phyloP scores from a whole-genome alignment of 2,329 filamentous ascomycete genomes.

The Fusarium praegraminearum region DNA sequence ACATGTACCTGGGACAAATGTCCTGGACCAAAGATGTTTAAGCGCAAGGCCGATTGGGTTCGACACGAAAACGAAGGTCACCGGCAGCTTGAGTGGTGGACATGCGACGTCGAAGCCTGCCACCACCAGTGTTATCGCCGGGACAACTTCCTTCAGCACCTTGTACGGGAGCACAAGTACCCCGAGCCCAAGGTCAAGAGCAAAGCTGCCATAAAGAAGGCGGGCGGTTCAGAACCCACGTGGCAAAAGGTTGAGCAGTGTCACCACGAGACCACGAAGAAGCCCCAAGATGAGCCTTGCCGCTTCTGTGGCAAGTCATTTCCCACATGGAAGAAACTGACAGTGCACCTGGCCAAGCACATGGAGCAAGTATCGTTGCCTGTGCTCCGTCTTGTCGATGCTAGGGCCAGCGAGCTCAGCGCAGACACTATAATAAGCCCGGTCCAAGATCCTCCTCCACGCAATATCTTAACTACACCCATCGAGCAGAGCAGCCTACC shows the following conservation, averaged over 20 bases:
- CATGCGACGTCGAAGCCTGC: constrained; percentile 84
- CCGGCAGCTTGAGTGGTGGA: constrained; percentile 91
- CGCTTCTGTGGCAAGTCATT: constrained; percentile 87
- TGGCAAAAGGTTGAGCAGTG: constrained; percentile 85
- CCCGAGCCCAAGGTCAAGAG: constrained; percentile 83
- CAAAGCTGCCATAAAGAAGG: constrained; percentile 74
- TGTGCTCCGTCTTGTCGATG: constrained; percentile 71
- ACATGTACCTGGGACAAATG: constrained; percentile 91
- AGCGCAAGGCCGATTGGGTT: constrained; percentile 96
- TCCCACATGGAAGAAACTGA: constrained; percentile 90
- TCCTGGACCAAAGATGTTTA: constrained; percentile 89
- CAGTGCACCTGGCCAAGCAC: constrained; percentile 92
- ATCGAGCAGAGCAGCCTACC: constrained; percentile 40
- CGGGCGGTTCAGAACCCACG: constrained; percentile 70
- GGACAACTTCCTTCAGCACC: constrained; percentile 93
- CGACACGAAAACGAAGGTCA: constrained; percentile 94
- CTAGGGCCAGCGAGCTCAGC: constrained; percentile 60
- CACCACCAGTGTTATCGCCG: constrained; percentile 85
- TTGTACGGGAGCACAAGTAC: constrained; percentile 91
- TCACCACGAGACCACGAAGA: constrained; percentile 74
- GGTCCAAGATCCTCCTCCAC: constrained; percentile 64
- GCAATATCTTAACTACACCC: constrained; percentile 49
- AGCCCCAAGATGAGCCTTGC: constrained; percentile 81
- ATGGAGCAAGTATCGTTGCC: constrained; percentile 94
- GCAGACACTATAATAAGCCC: constrained; percentile 76